Conservation (phyloP, 2,329 filamentous ascomycete genomes). For the Colletotrichum eleusines region DNA sequence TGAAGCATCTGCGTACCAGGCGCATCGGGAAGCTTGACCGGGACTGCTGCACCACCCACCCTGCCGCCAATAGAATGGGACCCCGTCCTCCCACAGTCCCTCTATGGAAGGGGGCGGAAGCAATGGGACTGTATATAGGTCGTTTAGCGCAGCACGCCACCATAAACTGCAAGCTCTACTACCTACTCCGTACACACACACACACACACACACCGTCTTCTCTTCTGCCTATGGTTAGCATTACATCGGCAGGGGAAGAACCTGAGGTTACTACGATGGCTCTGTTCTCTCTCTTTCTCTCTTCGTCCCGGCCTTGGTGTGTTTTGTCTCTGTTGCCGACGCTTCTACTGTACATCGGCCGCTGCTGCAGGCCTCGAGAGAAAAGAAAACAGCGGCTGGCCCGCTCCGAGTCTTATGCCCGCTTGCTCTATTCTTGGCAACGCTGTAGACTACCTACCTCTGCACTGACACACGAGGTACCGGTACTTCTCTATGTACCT, state of each 20-base stretch:
- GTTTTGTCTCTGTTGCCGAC: conserved; percentile 1
- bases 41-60: conserved; percentile 21
- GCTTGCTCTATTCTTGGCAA: conserved; percentile 31
- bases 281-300: not conserved
- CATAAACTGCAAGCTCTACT: not conserved
- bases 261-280: not conserved
- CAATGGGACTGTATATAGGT: too few species aligned
- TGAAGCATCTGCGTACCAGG: conserved; percentile 12
- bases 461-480: conserved; percentile 27
- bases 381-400: conserved; percentile 21
- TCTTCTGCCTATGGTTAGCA: not conserved
- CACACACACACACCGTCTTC: conserved; percentile 27
- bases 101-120: too few species aligned
- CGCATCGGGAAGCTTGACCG: conserved; percentile 21
- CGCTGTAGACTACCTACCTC: not conserved
- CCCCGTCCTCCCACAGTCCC: too few species aligned
- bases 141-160: too few species aligned
- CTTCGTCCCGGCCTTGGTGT: not conserved
- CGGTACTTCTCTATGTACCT: conserved; percentile 21
- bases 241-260: not conserved
- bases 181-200: not conserved
- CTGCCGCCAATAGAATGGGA: conserved; percentile 16
- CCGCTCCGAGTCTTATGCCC: conserved; percentile 33
- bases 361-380: conserved; percentile 4
- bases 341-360: not conserved